Percentiles rank a stretch among this genome's conserved stretches.
Evolutionary conservation across 1,284 basidiomycete genomes (phyloP).

Genomic region (Fomitiporia mediterranea): DNA sequence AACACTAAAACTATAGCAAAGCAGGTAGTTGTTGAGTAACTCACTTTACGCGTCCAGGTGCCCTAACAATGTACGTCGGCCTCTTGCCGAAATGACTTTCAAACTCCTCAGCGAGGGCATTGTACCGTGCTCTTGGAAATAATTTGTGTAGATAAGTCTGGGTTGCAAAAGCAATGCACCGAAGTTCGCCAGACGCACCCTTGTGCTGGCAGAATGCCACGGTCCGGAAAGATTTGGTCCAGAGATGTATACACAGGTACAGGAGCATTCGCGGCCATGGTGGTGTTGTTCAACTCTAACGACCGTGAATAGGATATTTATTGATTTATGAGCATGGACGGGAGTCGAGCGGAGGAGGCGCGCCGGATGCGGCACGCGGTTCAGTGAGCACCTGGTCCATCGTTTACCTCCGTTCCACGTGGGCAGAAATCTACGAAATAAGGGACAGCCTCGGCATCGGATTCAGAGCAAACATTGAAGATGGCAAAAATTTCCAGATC

Average conservation of each 20-base stretch:
- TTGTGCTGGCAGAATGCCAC: constrained; percentile 54
- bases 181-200: too few species aligned
- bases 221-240: constrained; percentile 53
- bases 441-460: too few species aligned
- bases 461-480: too few species aligned
- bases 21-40: constrained; percentile 31
- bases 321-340: too few species aligned
- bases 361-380: constrained; percentile 4
- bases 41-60: constrained; percentile 82
- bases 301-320: too few species aligned
- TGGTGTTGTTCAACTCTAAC: constrained; percentile 2
- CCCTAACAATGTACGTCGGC: constrained; percentile 70
- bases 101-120: constrained; percentile 59
- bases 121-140: constrained; percentile 51
- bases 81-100: constrained; percentile 57
- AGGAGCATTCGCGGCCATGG: constrained; percentile 54
- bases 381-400: background rate
- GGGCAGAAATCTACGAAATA: too few species aligned
- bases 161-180: constrained; percentile 9
- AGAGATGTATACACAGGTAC: constrained; percentile 65
- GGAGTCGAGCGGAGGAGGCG: background rate
- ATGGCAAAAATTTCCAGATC: too few species aligned
- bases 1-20: constrained; percentile 22
- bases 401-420: too few species aligned
- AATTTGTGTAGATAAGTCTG: background rate